These are phyloP conservation scores for Naematelia encephala DNA, from an alignment of 768 basidiomycete species.

Conservation along the genomic window DNA sequence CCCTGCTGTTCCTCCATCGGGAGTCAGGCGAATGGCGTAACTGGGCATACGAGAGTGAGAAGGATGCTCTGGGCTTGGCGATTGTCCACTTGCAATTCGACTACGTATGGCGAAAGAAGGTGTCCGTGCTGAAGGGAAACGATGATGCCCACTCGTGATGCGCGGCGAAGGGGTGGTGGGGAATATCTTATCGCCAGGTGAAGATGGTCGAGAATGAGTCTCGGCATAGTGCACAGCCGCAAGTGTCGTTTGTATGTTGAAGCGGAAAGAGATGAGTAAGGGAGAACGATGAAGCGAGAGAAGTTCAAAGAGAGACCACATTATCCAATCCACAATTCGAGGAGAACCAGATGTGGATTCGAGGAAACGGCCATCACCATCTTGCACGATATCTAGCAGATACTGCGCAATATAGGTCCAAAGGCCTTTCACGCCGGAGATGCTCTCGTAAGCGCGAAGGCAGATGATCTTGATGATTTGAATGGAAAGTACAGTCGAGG, in stretches of 20 bases:
- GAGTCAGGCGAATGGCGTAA: constrained; percentile 2
- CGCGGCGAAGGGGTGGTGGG: no score
- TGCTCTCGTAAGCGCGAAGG: constrained; percentile 25
- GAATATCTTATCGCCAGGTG: constrained; percentile 14
- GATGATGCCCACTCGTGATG: no score
- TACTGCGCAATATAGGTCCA: constrained; percentile 28
- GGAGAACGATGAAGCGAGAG: constrained; percentile 24
- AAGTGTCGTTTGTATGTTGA: constrained; percentile 20
- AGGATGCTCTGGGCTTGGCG: neutral
- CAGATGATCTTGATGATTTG: constrained; percentile 40
- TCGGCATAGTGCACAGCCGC: constrained; percentile 8
- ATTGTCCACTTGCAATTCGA: no score
- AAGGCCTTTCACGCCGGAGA: constrained; percentile 25
- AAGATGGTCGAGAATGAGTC: constrained; percentile 17
- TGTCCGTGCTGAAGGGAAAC: neutral
- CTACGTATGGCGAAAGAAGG: neutral
- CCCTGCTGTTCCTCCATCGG: neutral
- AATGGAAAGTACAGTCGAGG: constrained; percentile 16
- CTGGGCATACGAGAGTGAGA: neutral
- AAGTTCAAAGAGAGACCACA: constrained; percentile 37
- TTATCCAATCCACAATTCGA: constrained; percentile 31
- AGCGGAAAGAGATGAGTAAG: constrained; percentile 25
- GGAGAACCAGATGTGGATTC: constrained; percentile 8
- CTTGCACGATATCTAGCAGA: constrained; percentile 11
- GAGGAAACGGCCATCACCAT: constrained; percentile 20